Evolutionary conservation across 768 basidiomycete genomes (phyloP), one percentile per base, ranked within the genome.

Genomic region (Pholiota microspora): DNA sequence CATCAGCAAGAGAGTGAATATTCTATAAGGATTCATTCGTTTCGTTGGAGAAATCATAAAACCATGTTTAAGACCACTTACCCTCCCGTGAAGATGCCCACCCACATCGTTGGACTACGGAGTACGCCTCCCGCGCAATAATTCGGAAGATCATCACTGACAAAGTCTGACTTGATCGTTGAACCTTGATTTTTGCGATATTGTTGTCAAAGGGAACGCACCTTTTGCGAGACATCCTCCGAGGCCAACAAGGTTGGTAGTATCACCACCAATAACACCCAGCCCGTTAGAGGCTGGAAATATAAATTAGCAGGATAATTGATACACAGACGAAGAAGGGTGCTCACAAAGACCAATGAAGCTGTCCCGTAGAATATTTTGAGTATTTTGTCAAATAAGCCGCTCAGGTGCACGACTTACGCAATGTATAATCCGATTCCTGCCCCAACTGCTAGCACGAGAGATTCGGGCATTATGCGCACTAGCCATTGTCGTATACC

Each of bases 361-460:
- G 24, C 85, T 86, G 66, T 59, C 2, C 6, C 18, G n/a, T 8
- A 56, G 46, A 49, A 52, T 57, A 56, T 42, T 54, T 32, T 55
- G 9, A 48, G 13, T 28, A 23, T 8, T 40, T 21, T 36, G 12
- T 24, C 44, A 23, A 29, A 45, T 48, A 34, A 47, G 25, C 18
- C 27, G 13, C 32, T 15, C 42, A 16, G 15, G 42, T 7, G 54
- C 53, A 51, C 35, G 24, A 81, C 84, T 64, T 62, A 89, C 78
- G 91, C 90, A 59, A 94, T 90, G 70, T 90, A 94, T n/a, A 94
- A 69, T 55, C 92, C 92, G 62, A 94, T 93, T 54, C 92, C 92
- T 34, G 89, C 83, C 32, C 92, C 92, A 12, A 92, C 89, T 2
- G 92, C 86, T 53, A 92, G 78, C 2, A 92, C 85, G 29, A 94